phyloP scores from a whole-genome alignment of 208 protist species.

The Leishmania lainsoni region DNA sequence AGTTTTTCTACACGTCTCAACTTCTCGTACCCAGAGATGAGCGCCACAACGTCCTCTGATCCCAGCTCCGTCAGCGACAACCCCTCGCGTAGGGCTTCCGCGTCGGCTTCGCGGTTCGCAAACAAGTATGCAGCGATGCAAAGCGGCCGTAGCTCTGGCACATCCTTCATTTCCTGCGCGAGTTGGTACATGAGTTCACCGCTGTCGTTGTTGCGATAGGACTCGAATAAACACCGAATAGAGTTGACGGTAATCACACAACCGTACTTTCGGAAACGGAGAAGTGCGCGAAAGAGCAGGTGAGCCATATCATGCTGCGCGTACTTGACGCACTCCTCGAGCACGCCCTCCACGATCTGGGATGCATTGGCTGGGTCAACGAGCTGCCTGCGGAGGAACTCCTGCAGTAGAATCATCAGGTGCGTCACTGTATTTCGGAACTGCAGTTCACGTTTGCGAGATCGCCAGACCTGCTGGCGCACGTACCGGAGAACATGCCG shows the following conservation, averaged over 20 bases:
- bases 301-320: slow-evolving; percentile 91
- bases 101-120: slow-evolving; percentile 60
- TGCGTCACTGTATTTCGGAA: slow-evolving; percentile 91
- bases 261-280: slow-evolving; percentile 91
- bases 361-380: slow-evolving; percentile 82
- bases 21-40: slow-evolving; percentile 86
- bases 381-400: slow-evolving; percentile 86
- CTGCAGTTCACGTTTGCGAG: slow-evolving; percentile 82
- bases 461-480: slow-evolving; percentile 87
- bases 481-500: slow-evolving; percentile 88
- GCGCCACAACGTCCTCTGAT: slow-evolving; percentile 69
- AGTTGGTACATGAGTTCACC: slow-evolving; percentile 86
- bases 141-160: slow-evolving; percentile 69
- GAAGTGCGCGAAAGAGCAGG: slow-evolving; percentile 84
- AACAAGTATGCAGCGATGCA: slow-evolving; percentile 90
- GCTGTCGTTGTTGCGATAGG: slow-evolving; percentile 85
- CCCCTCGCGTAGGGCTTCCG: slow-evolving; percentile 62
- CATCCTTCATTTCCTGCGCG: slow-evolving; percentile 80
- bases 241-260: slow-evolving; percentile 79
- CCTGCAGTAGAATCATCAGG: slow-evolving; percentile 90
- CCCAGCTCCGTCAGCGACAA: slow-evolving; percentile 48
- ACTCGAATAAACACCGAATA: slow-evolving; percentile 85
- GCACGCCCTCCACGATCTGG: slow-evolving; percentile 86
- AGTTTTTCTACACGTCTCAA: slow-evolving; percentile 66
- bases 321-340: slow-evolving; percentile 88